These are phyloP conservation scores for Daldinia vernicosa DNA, from an alignment of 495 filamentous ascomycete species.

Conservation along the genomic window DNA sequence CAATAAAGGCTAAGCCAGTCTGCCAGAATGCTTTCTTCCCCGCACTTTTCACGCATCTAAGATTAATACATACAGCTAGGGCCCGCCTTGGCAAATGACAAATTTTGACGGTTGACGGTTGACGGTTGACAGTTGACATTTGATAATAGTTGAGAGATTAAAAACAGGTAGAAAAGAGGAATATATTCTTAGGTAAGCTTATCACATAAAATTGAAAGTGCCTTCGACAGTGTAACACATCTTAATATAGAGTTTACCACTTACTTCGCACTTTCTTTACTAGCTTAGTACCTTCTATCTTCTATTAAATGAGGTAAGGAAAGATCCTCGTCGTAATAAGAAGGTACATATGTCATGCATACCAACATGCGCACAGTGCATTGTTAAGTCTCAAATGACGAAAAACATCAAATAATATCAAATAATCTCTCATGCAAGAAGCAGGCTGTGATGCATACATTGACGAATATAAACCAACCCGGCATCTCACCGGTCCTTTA, in stretches of 20 bases:
- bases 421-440: conserved; percentile 1
- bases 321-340: neutral
- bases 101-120: neutral
- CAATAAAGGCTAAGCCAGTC: neutral
- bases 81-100: neutral
- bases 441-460: neutral
- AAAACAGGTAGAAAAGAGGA: too few species aligned
- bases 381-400: neutral
- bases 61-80: neutral
- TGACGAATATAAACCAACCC: neutral
- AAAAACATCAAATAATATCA: neutral
- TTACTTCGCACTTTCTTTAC: neutral
- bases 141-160: too few species aligned
- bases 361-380: neutral
- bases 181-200: too few species aligned
- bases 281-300: neutral
- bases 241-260: neutral
- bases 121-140: neutral
- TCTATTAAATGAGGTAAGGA: neutral
- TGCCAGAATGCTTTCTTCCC: neutral
- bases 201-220: too few species aligned
- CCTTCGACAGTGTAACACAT: neutral
- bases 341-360: neutral
- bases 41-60: neutral
- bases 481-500: neutral